Conservation (phyloP, 129 eudicot genomes). For the Lonicera japonica region DNA sequence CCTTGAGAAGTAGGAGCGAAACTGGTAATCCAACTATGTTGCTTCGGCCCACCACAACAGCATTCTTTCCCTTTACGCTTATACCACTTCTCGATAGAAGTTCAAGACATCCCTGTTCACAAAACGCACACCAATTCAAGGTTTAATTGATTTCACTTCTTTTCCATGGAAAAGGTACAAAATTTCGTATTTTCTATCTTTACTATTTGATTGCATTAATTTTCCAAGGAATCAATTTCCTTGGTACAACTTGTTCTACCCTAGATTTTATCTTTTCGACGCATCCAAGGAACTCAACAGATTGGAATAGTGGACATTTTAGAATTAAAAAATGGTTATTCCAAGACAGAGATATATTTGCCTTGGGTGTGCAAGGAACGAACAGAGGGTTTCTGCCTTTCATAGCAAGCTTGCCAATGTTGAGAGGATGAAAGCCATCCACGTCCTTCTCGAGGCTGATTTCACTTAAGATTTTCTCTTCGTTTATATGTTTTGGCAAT, state of each 20-base stretch:
- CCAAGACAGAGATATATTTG: background rate
- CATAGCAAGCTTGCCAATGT: conserved; percentile 98
- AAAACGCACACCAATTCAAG: background rate
- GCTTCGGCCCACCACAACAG: conserved; percentile 96
- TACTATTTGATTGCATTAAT: no score
- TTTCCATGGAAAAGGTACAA: no score
- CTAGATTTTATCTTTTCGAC: no score
- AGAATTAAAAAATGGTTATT: no score
- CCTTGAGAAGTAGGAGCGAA: conserved; percentile 76
- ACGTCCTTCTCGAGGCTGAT: conserved; percentile 92
- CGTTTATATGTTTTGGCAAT: conserved; percentile 89
- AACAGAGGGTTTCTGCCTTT: conserved; percentile 95
- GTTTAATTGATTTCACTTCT: no score
- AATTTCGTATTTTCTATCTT: no score
- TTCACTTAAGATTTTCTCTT: conserved; percentile 71
- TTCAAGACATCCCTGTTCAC: conserved; percentile 81
- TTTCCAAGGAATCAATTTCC: no score
- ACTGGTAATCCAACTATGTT: conserved; percentile 98
- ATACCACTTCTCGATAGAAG: conserved; percentile 75
- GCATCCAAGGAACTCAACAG: no score
- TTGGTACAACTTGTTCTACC: no score
- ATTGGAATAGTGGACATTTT: no score
- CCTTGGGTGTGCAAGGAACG: conserved; percentile 99
- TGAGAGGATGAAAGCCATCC: conserved; percentile 97
- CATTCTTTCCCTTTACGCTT: conserved; percentile 80